Conservation (phyloP, 768 basidiomycete species). For the Leccinum subtestaceum region DNA sequence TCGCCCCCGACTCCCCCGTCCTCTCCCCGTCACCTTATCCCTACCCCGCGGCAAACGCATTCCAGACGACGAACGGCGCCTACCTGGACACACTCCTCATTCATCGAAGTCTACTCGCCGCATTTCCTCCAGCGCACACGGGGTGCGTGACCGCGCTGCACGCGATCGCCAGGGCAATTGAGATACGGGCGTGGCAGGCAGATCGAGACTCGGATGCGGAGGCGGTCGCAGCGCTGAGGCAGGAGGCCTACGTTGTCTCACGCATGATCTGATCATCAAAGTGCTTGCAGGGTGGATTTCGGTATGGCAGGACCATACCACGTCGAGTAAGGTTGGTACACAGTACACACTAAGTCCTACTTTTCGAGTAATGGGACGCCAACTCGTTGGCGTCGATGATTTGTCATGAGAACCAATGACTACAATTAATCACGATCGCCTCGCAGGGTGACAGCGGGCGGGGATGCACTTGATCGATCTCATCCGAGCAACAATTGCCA, state of each 20-base stretch:
- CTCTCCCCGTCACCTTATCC: slow-evolving; percentile 34
- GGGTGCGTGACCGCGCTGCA: slow-evolving; percentile 63
- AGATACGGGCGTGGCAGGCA: slow-evolving; percentile 63
- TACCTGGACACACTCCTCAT: slow-evolving; percentile 78
- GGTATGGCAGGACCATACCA: background rate
- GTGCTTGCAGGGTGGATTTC: slow-evolving; percentile 13
- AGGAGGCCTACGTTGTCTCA: slow-evolving; percentile 64
- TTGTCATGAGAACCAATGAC: background rate
- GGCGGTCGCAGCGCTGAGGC: slow-evolving; percentile 63
- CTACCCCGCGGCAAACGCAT: slow-evolving; percentile 28
- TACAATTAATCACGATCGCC: too few species aligned
- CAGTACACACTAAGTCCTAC: background rate
- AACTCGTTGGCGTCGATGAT: background rate
- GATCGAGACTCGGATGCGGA: slow-evolving; percentile 70
- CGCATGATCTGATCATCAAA: slow-evolving; percentile 14
- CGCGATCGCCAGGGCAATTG: slow-evolving; percentile 63
- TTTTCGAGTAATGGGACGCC: background rate
- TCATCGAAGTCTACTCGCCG: slow-evolving; percentile 66
- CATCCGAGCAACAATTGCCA: background rate
- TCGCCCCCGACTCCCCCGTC: slow-evolving; percentile 41
- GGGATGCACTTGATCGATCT: background rate
- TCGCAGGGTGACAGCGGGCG: background rate
- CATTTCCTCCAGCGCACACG: slow-evolving; percentile 59
- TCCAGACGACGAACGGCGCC: slow-evolving; percentile 63
- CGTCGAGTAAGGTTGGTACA: background rate